Percentiles rank a stretch among this genome's conserved stretches.
Evolutionary conservation across 1,284 basidiomycete species (phyloP).

Genomic region (Pseudozyma sp.): DNA sequence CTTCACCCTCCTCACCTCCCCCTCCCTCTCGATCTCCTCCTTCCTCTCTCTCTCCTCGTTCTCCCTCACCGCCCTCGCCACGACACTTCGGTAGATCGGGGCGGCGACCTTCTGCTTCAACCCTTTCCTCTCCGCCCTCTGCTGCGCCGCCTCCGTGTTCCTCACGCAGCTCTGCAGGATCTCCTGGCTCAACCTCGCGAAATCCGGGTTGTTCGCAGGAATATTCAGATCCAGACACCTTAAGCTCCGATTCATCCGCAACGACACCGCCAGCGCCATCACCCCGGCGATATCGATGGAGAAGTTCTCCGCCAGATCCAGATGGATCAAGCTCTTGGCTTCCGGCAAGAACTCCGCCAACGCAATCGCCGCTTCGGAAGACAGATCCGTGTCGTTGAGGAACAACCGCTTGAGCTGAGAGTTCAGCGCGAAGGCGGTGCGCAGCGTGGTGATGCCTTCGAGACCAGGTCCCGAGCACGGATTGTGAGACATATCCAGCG

Average conservation of each 20-base stretch:
- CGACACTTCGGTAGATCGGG: conserved; percentile 62
- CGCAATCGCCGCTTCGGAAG: conserved; percentile 88
- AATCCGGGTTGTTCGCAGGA: conserved; percentile 84
- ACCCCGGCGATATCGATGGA: conserved; percentile 87
- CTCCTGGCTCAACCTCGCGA: conserved; percentile 74
- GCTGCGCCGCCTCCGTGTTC: conserved; percentile 60
- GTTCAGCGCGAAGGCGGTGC: conserved; percentile 92
- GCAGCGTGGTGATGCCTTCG: conserved; percentile 75
- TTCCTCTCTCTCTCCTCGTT: conserved; percentile 54
- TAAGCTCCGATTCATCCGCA: conserved; percentile 84
- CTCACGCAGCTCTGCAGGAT: conserved; percentile 82
- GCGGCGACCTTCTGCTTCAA: conserved; percentile 58
- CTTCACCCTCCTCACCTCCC: conserved; percentile 21
- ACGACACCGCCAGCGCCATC: conserved; percentile 86
- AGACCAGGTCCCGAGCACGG: conserved; percentile 88
- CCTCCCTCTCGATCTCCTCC: conserved; percentile 35
- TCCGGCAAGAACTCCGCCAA: conserved; percentile 96
- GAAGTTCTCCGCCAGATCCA: conserved; percentile 71
- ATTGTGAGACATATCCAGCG: conserved; percentile 90
- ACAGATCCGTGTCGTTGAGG: conserved; percentile 83
- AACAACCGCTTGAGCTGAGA: conserved; percentile 91
- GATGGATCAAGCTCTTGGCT: conserved; percentile 84
- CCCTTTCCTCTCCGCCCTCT: conserved; percentile 47
- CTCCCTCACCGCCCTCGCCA: conserved; percentile 56
- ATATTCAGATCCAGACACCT: conserved; percentile 94